Evolutionary conservation across 2,329 filamentous ascomycete genomes (phyloP).

Genomic region (Coniella lustricola): DNA sequence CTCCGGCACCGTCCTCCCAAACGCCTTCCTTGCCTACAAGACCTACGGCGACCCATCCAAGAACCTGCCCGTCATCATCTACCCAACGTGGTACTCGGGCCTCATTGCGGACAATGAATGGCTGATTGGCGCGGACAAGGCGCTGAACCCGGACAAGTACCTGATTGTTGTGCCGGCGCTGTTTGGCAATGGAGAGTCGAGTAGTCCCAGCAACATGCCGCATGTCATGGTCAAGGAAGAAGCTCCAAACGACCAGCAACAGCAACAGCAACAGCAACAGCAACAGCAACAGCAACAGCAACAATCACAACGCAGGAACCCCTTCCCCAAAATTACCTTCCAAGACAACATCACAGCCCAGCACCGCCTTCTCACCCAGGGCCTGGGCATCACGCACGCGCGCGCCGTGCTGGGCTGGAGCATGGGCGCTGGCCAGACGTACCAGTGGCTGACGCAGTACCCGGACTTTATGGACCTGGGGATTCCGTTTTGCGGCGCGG

Average conservation of each 20-base stretch:
- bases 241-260: too few relatives aligned
- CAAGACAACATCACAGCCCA: conserved; percentile 47
- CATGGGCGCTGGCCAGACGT: conserved; percentile 49
- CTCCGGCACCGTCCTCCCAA: conserved; percentile 52
- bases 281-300: too few relatives aligned
- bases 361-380: conserved; percentile 32
- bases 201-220: conserved; percentile 42
- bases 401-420: conserved; percentile 47
- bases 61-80: conserved; percentile 62
- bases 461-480: conserved; percentile 39
- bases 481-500: conserved; percentile 44
- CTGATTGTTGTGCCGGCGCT: conserved; percentile 45
- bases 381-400: conserved; percentile 34
- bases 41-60: conserved; percentile 60
- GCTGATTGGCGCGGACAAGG: conserved; percentile 61
- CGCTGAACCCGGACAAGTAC: conserved; percentile 50
- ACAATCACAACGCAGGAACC: too few relatives aligned
- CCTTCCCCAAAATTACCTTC: conserved; percentile 39
- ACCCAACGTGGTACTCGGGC: conserved; percentile 65
- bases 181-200: conserved; percentile 47
- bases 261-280: conserved; percentile 20
- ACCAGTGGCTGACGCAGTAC: conserved; percentile 43
- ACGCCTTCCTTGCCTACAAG: conserved; percentile 69
- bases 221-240: conserved; percentile 14
- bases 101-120: conserved; percentile 66